Percentiles rank a stretch among this genome's conserved stretches.
phyloP scores from a whole-genome alignment of 352 stramenopile genomes.

The Pythium utonaiense region DNA sequence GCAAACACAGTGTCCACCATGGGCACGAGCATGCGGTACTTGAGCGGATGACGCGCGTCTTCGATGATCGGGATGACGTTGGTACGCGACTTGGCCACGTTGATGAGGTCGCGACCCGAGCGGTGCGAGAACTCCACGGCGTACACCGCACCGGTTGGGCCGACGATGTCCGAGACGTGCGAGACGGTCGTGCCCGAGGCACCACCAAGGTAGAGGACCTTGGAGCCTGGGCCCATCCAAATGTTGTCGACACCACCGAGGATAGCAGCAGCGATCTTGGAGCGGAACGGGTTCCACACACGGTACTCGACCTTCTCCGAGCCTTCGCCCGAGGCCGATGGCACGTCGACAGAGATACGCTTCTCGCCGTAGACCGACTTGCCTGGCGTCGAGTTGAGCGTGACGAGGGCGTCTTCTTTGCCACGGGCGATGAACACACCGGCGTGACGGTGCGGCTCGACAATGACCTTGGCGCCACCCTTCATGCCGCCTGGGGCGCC shows the following conservation, averaged over 20 bases:
- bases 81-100: conserved; percentile 97
- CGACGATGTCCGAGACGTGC: conserved; percentile 99
- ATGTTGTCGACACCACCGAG: conserved; percentile 99
- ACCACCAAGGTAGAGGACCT: conserved; percentile 98
- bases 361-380: conserved; percentile 99
- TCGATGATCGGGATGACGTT: conserved; percentile 99
- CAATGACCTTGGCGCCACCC: conserved; percentile 96
- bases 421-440: conserved; percentile 97
- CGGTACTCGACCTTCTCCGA: conserved; percentile 98
- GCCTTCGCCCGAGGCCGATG: conserved; percentile 78
- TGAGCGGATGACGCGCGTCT: conserved; percentile 96
- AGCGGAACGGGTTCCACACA: conserved; percentile 99
- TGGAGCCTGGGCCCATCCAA: conserved; percentile 95
- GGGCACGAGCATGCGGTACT: conserved; percentile 98
- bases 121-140: conserved; percentile 99
- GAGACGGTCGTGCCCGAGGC: conserved; percentile 98
- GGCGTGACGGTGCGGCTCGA: conserved; percentile 97
- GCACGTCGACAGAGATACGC: conserved; percentile 96
- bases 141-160: conserved; percentile 95
- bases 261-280: conserved; percentile 98
- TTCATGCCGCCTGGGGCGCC: conserved; percentile 89
- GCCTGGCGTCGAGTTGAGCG: conserved; percentile 96
- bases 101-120: conserved; percentile 97
- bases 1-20: conserved; percentile 99
- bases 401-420: conserved; percentile 99